Evolutionary conservation across 176 grass and related monocot genomes (phyloP).

Genomic region (Urochloa ruziziensis): DNA sequence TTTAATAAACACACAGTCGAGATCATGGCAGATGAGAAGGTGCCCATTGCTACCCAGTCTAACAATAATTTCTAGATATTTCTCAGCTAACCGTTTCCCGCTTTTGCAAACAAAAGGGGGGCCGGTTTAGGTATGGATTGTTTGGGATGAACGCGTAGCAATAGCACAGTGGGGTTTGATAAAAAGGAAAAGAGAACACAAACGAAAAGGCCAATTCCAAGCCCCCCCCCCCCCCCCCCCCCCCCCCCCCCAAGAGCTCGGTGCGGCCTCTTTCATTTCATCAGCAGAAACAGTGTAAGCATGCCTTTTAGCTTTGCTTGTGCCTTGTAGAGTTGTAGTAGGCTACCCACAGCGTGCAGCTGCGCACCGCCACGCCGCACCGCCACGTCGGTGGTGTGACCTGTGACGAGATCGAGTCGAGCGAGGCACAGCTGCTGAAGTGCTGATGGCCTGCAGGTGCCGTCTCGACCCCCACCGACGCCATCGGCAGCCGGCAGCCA

Average conservation of each 20-base stretch:
- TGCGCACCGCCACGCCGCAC: neutral
- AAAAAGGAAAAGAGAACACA: too few relatives aligned
- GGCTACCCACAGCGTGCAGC: neutral
- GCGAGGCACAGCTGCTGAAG: neutral
- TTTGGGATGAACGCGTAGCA: neutral
- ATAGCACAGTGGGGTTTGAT: neutral
- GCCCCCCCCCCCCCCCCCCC: too few relatives aligned
- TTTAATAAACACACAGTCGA: too few relatives aligned
- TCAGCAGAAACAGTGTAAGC: neutral
- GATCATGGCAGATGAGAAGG: neutral
- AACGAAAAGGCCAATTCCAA: neutral
- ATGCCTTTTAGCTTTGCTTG: neutral
- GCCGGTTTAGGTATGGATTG: slow-evolving; percentile 15
- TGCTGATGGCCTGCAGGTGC: neutral
- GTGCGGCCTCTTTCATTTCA: neutral
- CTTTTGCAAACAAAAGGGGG: neutral
- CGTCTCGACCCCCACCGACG: neutral
- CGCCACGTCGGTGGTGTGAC: slow-evolving; percentile 15
- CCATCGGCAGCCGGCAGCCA: neutral
- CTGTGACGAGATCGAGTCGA: neutral
- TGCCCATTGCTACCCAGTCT: neutral
- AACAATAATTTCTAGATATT: neutral
- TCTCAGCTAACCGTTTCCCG: neutral
- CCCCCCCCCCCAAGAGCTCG: neutral
- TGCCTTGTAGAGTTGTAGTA: too few relatives aligned